These are phyloP conservation scores for Hymenoscyphus albidus DNA, from an alignment of 2,329 filamentous ascomycete genomes.

Conservation along the genomic window DNA sequence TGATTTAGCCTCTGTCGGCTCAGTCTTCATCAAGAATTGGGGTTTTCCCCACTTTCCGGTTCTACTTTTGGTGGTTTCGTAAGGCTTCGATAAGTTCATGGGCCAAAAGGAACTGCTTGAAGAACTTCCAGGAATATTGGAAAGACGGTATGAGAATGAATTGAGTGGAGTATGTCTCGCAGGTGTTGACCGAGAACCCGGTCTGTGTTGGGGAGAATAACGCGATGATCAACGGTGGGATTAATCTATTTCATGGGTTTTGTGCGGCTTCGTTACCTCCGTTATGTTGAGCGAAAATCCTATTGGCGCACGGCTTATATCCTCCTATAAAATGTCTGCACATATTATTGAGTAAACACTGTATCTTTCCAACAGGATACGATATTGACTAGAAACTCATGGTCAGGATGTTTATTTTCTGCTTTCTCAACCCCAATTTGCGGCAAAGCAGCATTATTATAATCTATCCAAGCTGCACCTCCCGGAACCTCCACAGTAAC, in stretches of 20 bases:
- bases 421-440: neutral
- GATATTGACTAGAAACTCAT: neutral
- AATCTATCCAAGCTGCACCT: neutral
- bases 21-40: no score
- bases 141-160: no score
- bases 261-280: neutral
- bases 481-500: neutral
- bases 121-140: no score
- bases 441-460: neutral
- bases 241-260: neutral
- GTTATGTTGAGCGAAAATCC: neutral
- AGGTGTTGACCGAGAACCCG: no score
- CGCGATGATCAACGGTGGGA: neutral
- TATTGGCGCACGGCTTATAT: neutral
- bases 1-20: neutral
- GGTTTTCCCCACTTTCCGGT: neutral
- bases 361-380: neutral
- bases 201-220: no score
- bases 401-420: neutral
- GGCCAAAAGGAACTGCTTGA: no score
- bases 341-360: neutral
- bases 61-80: neutral
- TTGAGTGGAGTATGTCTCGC: no score
- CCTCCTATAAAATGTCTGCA: neutral
- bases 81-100: no score